Evolutionary conservation across 2,329 filamentous ascomycete genomes (phyloP), one percentile per base, ranked within the genome.

Genomic region (Calonectria hawksworthii): DNA sequence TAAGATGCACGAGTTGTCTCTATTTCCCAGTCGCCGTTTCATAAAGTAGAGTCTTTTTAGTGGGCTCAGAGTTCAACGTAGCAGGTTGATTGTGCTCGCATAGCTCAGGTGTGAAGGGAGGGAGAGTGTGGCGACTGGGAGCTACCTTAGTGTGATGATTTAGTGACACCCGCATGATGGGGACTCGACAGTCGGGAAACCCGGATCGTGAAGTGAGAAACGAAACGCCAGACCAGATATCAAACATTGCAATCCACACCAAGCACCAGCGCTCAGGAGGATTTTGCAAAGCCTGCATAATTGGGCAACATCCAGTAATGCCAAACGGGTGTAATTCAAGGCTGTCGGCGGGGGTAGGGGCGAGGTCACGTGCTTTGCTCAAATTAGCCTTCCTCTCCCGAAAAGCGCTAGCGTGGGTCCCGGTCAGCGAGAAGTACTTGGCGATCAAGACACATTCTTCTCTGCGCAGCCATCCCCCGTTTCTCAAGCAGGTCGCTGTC

Each of bases 391-490:
- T 82, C 79, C 76, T 77, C 56, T 79, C 79, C 73, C 21, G 76
- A 82, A 78, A 69, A 72, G 80, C 71, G 72, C 77, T 82, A 83
- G 81, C 78, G 80, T 78, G 78, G 80, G 79, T 73, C 74, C 78
- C 67, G 75, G 75, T 76, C 75, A 77, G 77, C 75, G 76, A 78
- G 76, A 80, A 82, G 80, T 80, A 79, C 77, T 79, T 81, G 81
- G 81, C 79, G 80, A 84, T 84, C 83, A 81, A 84, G 83, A 85
- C 85, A 86, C 84, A 84, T 83, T 84, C 83, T 85, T 84, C 81
- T 78, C 79, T 75, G 81, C 79, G 77, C 80, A 81, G 80, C 78
- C 78, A 75, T 77, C 78, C 77, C 77, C 80, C 80, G 78, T 82
- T 80, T 77, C 77, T 73, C 76, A 67, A 75, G 78, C 76, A 76